These are phyloP conservation scores for Xylariales sp. DNA, from an alignment of 2,329 filamentous ascomycete genomes.

Conservation along the genomic window DNA sequence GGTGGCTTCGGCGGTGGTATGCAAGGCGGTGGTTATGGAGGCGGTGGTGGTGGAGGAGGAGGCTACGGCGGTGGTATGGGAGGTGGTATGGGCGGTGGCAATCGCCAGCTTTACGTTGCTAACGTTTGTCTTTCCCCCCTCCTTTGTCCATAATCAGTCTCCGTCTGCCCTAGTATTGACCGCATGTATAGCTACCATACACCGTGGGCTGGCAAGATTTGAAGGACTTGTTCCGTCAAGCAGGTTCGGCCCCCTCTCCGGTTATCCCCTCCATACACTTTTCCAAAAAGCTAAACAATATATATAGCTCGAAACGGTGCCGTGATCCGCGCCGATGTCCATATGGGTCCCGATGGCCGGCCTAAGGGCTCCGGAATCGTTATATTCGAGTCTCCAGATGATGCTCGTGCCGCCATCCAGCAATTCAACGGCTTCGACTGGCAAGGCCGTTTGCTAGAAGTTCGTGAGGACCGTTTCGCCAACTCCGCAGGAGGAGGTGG, in stretches of 20 bases:
- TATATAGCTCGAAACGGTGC: constrained; percentile 71
- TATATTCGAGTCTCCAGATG: constrained; percentile 93
- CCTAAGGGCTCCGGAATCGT: constrained; percentile 98
- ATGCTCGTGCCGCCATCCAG: constrained; percentile 94
- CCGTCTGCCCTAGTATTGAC: constrained; percentile 45
- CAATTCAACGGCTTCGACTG: constrained; percentile 99
- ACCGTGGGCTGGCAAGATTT: constrained; percentile 99
- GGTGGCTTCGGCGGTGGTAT: constrained; percentile 62
- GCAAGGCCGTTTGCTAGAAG: constrained; percentile 93
- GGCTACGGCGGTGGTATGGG: constrained; percentile 64
- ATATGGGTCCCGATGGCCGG: constrained; percentile 88
- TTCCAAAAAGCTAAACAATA: constrained; percentile 33
- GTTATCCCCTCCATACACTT: not conserved
- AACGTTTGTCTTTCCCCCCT: constrained; percentile 82
- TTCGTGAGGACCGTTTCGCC: constrained; percentile 95
- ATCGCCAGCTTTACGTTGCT: constrained; percentile 94
- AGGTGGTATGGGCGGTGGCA: constrained; percentile 66
- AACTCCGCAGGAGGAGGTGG: constrained; percentile 65
- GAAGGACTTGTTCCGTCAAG: constrained; percentile 98
- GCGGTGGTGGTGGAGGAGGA: constrained; percentile 66
- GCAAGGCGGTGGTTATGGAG: constrained; percentile 65
- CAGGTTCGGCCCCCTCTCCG: constrained; percentile 72
- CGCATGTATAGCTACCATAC: constrained; percentile 81
- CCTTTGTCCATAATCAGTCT: constrained; percentile 40
- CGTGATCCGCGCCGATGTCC: constrained; percentile 95